Conservation (phyloP, 2,329 filamentous ascomycete genomes). For the Alternaria infectoria region DNA sequence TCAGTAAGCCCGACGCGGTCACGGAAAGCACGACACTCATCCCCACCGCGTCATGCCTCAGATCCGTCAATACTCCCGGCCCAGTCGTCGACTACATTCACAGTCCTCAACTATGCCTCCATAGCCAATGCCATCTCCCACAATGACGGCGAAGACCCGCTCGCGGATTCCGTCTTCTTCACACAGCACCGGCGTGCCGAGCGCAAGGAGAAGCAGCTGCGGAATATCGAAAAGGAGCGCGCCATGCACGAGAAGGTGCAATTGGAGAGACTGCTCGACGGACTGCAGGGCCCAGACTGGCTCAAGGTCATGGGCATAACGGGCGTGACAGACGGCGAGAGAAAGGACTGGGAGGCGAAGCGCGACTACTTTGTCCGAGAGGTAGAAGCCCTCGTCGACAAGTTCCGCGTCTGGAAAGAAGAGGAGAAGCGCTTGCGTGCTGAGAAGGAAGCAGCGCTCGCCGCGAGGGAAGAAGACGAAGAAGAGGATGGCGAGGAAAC, state of each 20-base stretch:
- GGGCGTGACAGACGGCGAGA: constrained; percentile 81
- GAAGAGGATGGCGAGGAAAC: constrained; percentile 44
- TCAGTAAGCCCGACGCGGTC: constrained; percentile 35
- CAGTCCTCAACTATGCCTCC: constrained; percentile 52
- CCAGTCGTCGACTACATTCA: constrained; percentile 40
- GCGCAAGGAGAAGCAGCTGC: constrained; percentile 70
- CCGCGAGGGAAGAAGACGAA: constrained; percentile 56
- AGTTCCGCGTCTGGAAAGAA: constrained; percentile 86
- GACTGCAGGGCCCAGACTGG: constrained; percentile 91
- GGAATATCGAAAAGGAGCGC: constrained; percentile 70
- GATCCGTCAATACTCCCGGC: constrained; percentile 19
- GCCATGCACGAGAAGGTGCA: constrained; percentile 71
- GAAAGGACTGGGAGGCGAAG: constrained; percentile 85
- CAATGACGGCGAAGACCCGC: constrained; percentile 56
- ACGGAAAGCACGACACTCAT: constrained; percentile 28
- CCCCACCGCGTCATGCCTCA: constrained; percentile 23
- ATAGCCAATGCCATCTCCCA: constrained; percentile 44
- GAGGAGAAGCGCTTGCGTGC: constrained; percentile 85
- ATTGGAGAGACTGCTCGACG: constrained; percentile 74
- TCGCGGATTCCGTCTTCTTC: constrained; percentile 63
- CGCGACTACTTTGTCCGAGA: constrained; percentile 84
- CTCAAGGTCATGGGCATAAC: constrained; percentile 88
- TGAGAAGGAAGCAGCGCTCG: constrained; percentile 71
- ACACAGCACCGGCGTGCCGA: constrained; percentile 67
- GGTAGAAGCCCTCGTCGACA: constrained; percentile 80